Evolutionary conservation across 2,329 filamentous ascomycete species (phyloP).

Genomic region (Aspergillus bombycis): DNA sequence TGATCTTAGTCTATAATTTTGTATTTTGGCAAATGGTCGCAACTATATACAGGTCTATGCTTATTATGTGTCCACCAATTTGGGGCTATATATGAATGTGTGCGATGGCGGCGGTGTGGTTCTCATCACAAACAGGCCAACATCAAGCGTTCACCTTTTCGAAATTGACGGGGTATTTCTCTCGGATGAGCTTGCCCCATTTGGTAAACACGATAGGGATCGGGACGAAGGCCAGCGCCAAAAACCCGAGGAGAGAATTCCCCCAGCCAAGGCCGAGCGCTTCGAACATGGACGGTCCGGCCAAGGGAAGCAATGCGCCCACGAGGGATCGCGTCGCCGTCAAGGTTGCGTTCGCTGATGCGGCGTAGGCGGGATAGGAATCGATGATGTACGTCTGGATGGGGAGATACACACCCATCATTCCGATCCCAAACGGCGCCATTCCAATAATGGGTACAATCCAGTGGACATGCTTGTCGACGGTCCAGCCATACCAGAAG

Average conservation of each 20-base stretch:
- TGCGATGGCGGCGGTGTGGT: background rate
- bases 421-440: slow-evolving; percentile 57
- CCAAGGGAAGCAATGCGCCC: slow-evolving; percentile 63
- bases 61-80: background rate
- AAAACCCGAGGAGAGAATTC: slow-evolving; percentile 57
- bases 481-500: slow-evolving; percentile 63
- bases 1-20: background rate
- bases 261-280: slow-evolving; percentile 53
- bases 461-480: slow-evolving; percentile 58
- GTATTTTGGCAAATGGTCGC: background rate
- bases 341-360: slow-evolving; percentile 56
- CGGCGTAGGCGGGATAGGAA: slow-evolving; percentile 51
- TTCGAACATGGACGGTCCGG: slow-evolving; percentile 55
- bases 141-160: background rate
- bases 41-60: background rate
- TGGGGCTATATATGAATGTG: background rate
- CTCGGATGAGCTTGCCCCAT: slow-evolving; percentile 1
- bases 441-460: slow-evolving; percentile 65
- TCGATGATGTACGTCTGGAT: slow-evolving; percentile 67
- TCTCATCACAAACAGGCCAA: background rate
- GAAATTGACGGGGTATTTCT: slow-evolving; percentile 1
- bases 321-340: slow-evolving; percentile 58
- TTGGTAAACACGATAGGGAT: slow-evolving; percentile 16
- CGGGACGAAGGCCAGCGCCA: slow-evolving; percentile 55
- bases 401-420: slow-evolving; percentile 59